A percentile compares a stretch with the other conserved stretches of the same genome.
Evolutionary conservation across 2,329 filamentous ascomycete genomes (phyloP).

Genomic region (Parastagonospora nodorum): DNA sequence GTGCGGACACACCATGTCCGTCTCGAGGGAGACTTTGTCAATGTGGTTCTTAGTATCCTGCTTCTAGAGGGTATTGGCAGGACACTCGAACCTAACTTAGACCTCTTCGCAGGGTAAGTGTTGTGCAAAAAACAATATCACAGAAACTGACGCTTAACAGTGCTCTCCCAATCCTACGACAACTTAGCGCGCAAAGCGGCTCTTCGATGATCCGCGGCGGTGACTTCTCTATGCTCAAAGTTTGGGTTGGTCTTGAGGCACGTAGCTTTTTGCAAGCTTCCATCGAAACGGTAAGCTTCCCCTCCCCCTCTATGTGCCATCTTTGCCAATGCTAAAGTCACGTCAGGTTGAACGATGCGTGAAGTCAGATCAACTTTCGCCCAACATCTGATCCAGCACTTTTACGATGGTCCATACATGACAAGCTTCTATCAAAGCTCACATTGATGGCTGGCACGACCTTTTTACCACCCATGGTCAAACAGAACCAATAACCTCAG

Average conservation of each 20-base stretch:
- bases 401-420: too few relatives aligned
- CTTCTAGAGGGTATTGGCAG: constrained; percentile 93
- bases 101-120: constrained; percentile 75
- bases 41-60: constrained; percentile 93
- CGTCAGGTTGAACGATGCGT: constrained; percentile 80
- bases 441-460: too few relatives aligned
- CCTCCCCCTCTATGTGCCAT: too few relatives aligned
- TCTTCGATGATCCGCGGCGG: constrained; percentile 57
- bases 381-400: constrained; percentile 68
- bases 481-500: too few relatives aligned
- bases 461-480: too few relatives aligned
- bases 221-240: constrained; percentile 73
- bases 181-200: constrained; percentile 79
- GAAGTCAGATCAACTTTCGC: constrained; percentile 85
- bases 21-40: constrained; percentile 96
- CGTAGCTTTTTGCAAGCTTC: constrained; percentile 88
- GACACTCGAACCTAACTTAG: constrained; percentile 81
- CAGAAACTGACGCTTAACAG: constrained; percentile 51
- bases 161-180: constrained; percentile 85
- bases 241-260: constrained; percentile 91
- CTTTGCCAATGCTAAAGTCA: constrained; percentile 3
- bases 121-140: background rate
- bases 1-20: constrained; percentile 90
- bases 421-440: too few relatives aligned
- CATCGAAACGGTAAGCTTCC: constrained; percentile 73